Evolutionary conservation across 2,329 filamentous ascomycete species (phyloP).

Genomic region (Claviceps cyperi): DNA sequence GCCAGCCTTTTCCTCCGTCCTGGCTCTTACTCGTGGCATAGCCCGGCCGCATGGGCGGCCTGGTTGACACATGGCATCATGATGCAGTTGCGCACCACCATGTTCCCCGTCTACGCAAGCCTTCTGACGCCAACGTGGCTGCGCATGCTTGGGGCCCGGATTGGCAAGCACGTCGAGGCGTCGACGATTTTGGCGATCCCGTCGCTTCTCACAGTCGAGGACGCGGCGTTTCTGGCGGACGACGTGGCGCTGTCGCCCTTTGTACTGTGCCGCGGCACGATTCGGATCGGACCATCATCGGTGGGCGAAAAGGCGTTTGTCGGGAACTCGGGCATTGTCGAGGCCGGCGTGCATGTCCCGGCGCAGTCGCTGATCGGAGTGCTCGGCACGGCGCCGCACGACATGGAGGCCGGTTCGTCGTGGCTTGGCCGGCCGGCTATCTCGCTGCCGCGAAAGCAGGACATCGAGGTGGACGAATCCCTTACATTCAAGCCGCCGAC

Average conservation of each 20-base stretch:
- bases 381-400: conserved; percentile 7
- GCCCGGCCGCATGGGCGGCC: conserved; percentile 8
- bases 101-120: conserved; percentile 12
- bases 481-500: conserved; percentile 9
- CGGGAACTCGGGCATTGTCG: conserved; percentile 11
- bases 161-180: conserved; percentile 9
- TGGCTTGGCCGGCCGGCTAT: conserved; percentile 12
- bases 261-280: conserved; percentile 6
- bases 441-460: conserved; percentile 7
- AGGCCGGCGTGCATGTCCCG: conserved; percentile 7
- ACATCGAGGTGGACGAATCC: conserved; percentile 6
- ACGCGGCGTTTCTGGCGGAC: conserved; percentile 11
- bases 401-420: conserved; percentile 9
- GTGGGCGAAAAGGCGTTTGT: conserved; percentile 9
- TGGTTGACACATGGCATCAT: conserved; percentile 9
- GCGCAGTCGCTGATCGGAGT: conserved; percentile 9
- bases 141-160: conserved; percentile 8
- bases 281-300: conserved; percentile 6
- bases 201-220: conserved; percentile 9
- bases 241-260: conserved; percentile 10
- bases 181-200: conserved; percentile 9
- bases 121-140: conserved; percentile 10
- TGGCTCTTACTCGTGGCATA: conserved; percentile 10
- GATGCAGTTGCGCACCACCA: conserved; percentile 4
- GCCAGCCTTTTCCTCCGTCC: conserved; percentile 7